Conservation (phyloP, 2,329 filamentous ascomycete species). For the Aureobasidium sp. region DNA sequence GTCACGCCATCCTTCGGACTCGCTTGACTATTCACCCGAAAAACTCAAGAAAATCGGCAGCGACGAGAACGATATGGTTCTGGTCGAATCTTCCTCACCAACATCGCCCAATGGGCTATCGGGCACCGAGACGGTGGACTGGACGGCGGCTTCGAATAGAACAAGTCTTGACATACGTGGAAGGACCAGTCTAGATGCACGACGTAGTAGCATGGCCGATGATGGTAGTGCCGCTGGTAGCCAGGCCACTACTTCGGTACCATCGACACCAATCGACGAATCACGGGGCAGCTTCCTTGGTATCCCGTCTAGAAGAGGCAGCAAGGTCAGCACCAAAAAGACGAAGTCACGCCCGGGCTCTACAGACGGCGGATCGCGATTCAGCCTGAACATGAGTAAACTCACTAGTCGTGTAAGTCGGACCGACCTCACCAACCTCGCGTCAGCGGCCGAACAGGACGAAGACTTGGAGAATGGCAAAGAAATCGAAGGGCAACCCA, state of each 20-base stretch:
- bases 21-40: slow-evolving; percentile 15
- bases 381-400: slow-evolving; percentile 38
- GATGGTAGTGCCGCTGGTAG: slow-evolving; percentile 30
- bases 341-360: slow-evolving; percentile 34
- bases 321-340: slow-evolving; percentile 22
- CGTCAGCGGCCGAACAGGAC: background rate
- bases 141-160: slow-evolving; percentile 21
- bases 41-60: slow-evolving; percentile 14
- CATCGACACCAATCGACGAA: slow-evolving; percentile 40
- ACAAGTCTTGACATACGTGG: slow-evolving; percentile 27
- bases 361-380: slow-evolving; percentile 26
- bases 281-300: slow-evolving; percentile 26
- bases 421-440: slow-evolving; percentile 7
- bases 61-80: slow-evolving; percentile 16
- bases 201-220: slow-evolving; percentile 35
- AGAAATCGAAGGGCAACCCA: background rate
- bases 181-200: slow-evolving; percentile 30
- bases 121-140: slow-evolving; percentile 9
- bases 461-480: background rate
- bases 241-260: slow-evolving; percentile 23
- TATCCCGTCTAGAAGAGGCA: slow-evolving; percentile 26
- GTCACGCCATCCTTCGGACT: slow-evolving; percentile 18
- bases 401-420: slow-evolving; percentile 14
- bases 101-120: slow-evolving; percentile 17
- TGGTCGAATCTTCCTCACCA: slow-evolving; percentile 13